Percentiles rank a stretch among this genome's conserved stretches.
phyloP scores from a whole-genome alignment of 2,329 filamentous ascomycete genomes.

The Penicillium sp. region DNA sequence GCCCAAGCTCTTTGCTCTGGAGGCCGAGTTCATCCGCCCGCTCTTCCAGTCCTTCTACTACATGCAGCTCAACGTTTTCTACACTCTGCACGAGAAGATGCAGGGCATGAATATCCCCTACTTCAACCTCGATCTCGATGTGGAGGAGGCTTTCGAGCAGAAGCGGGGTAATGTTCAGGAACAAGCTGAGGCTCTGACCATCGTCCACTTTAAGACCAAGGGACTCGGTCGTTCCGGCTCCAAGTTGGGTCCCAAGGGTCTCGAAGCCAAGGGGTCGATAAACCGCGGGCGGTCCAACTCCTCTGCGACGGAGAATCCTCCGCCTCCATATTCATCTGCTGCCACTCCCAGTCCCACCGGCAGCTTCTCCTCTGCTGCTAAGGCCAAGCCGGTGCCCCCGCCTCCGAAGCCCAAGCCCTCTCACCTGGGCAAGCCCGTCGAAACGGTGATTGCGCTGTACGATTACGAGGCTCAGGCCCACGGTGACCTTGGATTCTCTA shows the following conservation, averaged over 20 bases:
- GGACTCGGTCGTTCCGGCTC: conserved; percentile 50
- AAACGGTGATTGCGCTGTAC: conserved; percentile 86
- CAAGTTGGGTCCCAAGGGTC: conserved; percentile 31
- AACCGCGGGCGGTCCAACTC: conserved; percentile 33
- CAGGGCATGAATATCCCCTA: conserved; percentile 96
- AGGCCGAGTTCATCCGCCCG: conserved; percentile 91
- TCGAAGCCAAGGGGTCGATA: conserved; percentile 35
- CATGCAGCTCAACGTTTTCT: conserved; percentile 99
- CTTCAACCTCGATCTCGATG: conserved; percentile 84
- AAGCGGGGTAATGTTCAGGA: conserved; percentile 88
- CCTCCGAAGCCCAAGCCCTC: conserved; percentile 81
- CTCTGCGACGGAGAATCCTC: conserved; percentile 54
- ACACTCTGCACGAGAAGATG: conserved; percentile 97
- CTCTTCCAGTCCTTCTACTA: conserved; percentile 99
- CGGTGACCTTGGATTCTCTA: conserved; percentile 83
- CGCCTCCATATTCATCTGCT: conserved; percentile 62
- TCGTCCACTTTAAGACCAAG: conserved; percentile 86
- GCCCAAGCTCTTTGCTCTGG: conserved; percentile 81
- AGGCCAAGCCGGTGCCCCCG: conserved; percentile 61
- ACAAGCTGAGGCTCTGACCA: conserved; percentile 75
- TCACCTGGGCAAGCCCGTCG: conserved; percentile 63
- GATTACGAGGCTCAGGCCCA: conserved; percentile 95
- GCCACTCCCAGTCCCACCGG: conserved; percentile 39
- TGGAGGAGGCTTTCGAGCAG: conserved; percentile 83
- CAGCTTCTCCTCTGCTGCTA: conserved; percentile 52